phyloP scores from a whole-genome alignment of 768 basidiomycete species.

The Pseudohyphozyma bogoriensis region DNA sequence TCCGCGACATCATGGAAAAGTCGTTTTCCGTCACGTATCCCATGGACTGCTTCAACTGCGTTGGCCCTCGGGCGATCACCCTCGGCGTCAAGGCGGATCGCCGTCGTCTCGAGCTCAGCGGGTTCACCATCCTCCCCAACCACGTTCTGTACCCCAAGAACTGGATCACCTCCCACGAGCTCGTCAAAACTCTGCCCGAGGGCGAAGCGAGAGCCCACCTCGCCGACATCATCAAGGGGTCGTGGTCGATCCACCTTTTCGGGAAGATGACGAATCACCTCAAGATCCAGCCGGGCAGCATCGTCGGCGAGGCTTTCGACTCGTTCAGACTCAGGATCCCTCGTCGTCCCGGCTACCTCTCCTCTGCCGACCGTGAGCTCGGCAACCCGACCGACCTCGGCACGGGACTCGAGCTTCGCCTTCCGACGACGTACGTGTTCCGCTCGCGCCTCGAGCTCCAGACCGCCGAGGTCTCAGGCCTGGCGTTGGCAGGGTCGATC shows the following conservation, averaged over 20 bases:
- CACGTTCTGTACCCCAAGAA: constrained; percentile 20
- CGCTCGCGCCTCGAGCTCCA: constrained; percentile 1
- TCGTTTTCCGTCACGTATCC: constrained; percentile 19
- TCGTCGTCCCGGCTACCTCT: constrained; percentile 1
- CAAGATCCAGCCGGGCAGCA: constrained; percentile 13
- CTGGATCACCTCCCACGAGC: constrained; percentile 22
- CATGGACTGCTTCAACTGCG: constrained; percentile 20
- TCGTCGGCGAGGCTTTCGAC: constrained; percentile 18
- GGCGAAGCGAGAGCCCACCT: constrained; percentile 8
- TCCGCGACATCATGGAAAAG: constrained; percentile 20
- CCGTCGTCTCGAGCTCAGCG: constrained; percentile 15
- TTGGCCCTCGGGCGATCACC: constrained; percentile 20
- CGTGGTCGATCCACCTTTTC: constrained; percentile 24
- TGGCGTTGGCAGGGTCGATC: constrained; percentile 12
- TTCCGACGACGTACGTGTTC: constrained; percentile 7
- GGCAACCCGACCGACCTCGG: background rate
- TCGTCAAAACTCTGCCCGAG: constrained; percentile 9
- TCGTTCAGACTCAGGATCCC: constrained; percentile 15
- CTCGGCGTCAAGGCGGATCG: constrained; percentile 4
- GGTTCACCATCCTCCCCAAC: constrained; percentile 9
- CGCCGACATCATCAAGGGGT: background rate
- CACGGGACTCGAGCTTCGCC: background rate
- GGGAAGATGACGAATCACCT: constrained; percentile 28
- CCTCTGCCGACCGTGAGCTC: constrained; percentile 8
- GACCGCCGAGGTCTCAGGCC: background rate